Evolutionary conservation across 495 filamentous ascomycete species (phyloP).

Genomic region (Aspergillus ostianus): DNA sequence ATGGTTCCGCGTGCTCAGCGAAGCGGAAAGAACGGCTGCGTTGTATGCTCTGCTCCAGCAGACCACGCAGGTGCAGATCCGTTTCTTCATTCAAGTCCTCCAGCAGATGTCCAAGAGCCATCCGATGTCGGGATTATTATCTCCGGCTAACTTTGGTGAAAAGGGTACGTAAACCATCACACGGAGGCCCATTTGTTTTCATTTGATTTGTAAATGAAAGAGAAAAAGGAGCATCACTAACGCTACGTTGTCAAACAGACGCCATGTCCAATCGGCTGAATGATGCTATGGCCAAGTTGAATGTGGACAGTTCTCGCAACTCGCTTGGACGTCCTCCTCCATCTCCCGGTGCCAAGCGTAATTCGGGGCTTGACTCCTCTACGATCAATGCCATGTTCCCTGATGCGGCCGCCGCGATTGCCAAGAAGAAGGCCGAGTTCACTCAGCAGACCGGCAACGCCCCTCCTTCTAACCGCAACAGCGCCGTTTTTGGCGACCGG

Average conservation of each 20-base stretch:
- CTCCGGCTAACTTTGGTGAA: constrained; percentile 90
- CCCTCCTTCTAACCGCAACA: constrained; percentile 91
- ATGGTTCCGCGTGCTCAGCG: constrained; percentile 97
- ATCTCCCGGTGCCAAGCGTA: constrained; percentile 77
- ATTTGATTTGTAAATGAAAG: background rate
- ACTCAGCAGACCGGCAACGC: constrained; percentile 89
- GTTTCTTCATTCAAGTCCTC: constrained; percentile 97
- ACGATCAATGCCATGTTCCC: constrained; percentile 99
- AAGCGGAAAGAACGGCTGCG: constrained; percentile 93
- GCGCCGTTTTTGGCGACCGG: constrained; percentile 76
- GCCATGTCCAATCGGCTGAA: constrained; percentile 95
- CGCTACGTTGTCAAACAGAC: constrained; percentile 51
- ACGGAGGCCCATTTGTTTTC: background rate
- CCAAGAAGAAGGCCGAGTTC: constrained; percentile 95
- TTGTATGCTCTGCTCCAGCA: constrained; percentile 95
- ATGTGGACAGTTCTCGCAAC: constrained; percentile 79
- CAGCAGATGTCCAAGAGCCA: constrained; percentile 98
- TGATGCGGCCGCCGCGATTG: constrained; percentile 95
- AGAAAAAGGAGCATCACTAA: background rate
- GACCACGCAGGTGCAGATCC: constrained; percentile 97
- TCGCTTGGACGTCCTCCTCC: constrained; percentile 79
- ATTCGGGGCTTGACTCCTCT: constrained; percentile 85
- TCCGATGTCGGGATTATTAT: constrained; percentile 94
- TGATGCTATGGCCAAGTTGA: constrained; percentile 96
- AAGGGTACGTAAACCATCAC: constrained; percentile 63